Percentiles rank a stretch among this genome's conserved stretches.
These are phyloP conservation scores for Apiospora phragmitis DNA, from an alignment of 2,329 filamentous ascomycete genomes.

Conservation along the genomic window DNA sequence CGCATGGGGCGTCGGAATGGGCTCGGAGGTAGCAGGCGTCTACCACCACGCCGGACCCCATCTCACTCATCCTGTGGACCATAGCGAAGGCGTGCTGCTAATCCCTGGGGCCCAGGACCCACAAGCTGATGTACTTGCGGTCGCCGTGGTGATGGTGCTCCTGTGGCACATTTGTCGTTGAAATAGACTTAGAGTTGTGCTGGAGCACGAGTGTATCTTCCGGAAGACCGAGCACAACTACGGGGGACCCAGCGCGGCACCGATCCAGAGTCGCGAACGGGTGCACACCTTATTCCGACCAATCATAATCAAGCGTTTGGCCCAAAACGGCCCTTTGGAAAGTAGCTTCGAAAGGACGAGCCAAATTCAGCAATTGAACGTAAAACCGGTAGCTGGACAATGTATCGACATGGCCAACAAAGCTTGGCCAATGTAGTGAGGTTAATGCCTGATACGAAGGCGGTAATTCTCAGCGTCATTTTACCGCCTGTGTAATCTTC, in stretches of 20 bases:
- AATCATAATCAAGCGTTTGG: background rate
- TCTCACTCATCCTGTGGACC: slow-evolving; percentile 13
- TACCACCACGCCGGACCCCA: slow-evolving; percentile 20
- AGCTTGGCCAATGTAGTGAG: no score
- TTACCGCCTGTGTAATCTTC: no score
- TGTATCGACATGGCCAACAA: no score
- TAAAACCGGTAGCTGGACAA: no score
- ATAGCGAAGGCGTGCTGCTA: slow-evolving; percentile 19
- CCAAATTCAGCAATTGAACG: no score
- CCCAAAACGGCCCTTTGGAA: background rate
- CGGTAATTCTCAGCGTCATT: no score
- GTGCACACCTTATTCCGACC: background rate
- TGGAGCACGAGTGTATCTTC: background rate
- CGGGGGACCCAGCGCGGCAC: background rate
- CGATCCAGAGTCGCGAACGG: background rate
- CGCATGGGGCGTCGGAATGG: background rate
- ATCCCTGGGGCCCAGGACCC: background rate
- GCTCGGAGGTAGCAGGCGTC: slow-evolving; percentile 15
- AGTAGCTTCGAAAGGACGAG: no score
- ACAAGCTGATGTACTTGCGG: slow-evolving; percentile 16
- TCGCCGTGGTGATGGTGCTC: background rate
- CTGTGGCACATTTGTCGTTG: background rate
- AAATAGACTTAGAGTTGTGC: background rate
- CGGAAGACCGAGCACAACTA: background rate
- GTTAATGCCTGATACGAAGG: no score